Conservation (phyloP, 2,329 filamentous ascomycete species). For the Sordariomycetes sp. region DNA sequence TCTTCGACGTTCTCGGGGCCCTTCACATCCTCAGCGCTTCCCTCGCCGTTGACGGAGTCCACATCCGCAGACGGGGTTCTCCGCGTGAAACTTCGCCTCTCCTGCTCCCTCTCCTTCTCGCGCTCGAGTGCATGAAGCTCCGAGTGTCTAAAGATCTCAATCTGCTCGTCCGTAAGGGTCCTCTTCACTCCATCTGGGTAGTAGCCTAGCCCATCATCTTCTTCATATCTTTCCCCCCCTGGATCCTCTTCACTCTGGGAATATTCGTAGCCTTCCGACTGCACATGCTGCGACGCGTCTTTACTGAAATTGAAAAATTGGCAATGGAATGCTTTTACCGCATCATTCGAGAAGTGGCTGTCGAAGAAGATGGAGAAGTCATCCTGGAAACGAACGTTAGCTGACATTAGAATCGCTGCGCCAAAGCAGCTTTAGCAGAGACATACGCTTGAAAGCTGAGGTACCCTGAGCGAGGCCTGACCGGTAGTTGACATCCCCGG, state of each 20-base stretch:
- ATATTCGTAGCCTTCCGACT: neutral
- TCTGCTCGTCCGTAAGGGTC: conserved; percentile 82
- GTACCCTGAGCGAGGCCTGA: conserved; percentile 3
- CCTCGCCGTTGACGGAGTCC: neutral
- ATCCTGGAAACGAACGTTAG: conserved; percentile 26
- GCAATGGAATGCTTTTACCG: conserved; percentile 25
- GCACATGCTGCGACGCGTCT: conserved; percentile 6
- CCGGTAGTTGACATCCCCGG: conserved; percentile 1
- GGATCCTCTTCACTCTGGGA: conserved; percentile 5
- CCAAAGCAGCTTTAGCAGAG: neutral
- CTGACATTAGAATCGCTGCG: neutral
- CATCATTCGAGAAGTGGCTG: conserved; percentile 40
- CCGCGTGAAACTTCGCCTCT: neutral
- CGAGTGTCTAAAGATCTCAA: conserved; percentile 79
- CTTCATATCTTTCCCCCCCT: conserved; percentile 12
- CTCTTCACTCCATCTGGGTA: conserved; percentile 80
- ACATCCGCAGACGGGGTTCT: neutral
- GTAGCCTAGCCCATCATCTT: conserved; percentile 61
- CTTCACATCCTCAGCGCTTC: neutral
- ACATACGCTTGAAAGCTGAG: conserved; percentile 15
- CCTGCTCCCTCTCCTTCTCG: conserved; percentile 1
- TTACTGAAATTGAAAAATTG: conserved; percentile 26
- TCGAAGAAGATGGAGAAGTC: conserved; percentile 46
- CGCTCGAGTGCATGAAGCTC: conserved; percentile 65
- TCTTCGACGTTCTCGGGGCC: neutral